Evolutionary conservation across 2,329 filamentous ascomycete genomes (phyloP).

Genomic region (Neopestalotiopsis clavispora): DNA sequence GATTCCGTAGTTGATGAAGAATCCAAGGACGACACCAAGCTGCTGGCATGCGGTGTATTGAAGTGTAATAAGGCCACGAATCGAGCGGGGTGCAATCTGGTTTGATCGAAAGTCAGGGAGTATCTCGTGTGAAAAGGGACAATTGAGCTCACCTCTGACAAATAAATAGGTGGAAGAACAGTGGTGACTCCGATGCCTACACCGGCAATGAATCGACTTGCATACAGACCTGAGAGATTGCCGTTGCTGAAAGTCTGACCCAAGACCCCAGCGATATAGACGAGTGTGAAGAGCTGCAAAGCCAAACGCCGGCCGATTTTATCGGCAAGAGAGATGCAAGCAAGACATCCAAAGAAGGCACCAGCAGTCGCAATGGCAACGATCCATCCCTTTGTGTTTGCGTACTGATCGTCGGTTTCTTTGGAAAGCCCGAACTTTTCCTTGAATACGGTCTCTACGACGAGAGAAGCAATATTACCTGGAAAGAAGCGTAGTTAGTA

Average conservation of each 20-base stretch:
- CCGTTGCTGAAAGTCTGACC: slow-evolving; percentile 36
- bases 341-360: slow-evolving; percentile 34
- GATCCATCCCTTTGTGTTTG: slow-evolving; percentile 38
- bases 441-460: slow-evolving; percentile 34
- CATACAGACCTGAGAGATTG: slow-evolving; percentile 31
- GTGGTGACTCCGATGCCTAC: slow-evolving; percentile 33
- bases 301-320: slow-evolving; percentile 28
- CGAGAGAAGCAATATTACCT: slow-evolving; percentile 37
- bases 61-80: slow-evolving; percentile 36
- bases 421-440: slow-evolving; percentile 28
- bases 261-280: slow-evolving; percentile 42
- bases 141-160: slow-evolving; percentile 26
- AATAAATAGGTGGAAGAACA: slow-evolving; percentile 34
- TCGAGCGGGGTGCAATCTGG: slow-evolving; percentile 33
- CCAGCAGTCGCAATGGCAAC: slow-evolving; percentile 36
- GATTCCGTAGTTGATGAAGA: slow-evolving; percentile 41
- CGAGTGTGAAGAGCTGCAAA: slow-evolving; percentile 33
- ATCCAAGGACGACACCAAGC: slow-evolving; percentile 36
- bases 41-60: slow-evolving; percentile 41
- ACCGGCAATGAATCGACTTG: slow-evolving; percentile 30
- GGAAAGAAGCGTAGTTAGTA: not conserved
- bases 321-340: slow-evolving; percentile 31
- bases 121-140: too few species aligned
- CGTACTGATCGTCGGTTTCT: slow-evolving; percentile 30
- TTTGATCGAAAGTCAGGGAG: not conserved